Evolutionary conservation across 1,284 basidiomycete genomes (phyloP).

Genomic region (Cryptococcus sp.): DNA sequence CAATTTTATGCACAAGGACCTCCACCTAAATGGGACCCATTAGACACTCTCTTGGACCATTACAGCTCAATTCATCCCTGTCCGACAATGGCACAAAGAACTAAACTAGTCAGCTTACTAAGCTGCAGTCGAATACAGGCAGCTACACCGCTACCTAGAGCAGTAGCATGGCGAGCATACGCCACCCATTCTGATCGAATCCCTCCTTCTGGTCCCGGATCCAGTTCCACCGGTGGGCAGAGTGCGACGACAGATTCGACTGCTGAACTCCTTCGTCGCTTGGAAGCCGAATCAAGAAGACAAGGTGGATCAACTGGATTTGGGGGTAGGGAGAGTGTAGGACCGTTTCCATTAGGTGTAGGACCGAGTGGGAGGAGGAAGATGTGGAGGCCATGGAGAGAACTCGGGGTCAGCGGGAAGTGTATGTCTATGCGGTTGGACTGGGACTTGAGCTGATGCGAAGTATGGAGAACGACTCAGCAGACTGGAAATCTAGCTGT

Average conservation of each 20-base stretch:
- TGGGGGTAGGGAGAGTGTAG: slow-evolving; percentile 51
- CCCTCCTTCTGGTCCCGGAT: neutral
- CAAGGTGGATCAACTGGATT: slow-evolving; percentile 7
- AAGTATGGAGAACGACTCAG: slow-evolving; percentile 73
- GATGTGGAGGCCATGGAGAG: slow-evolving; percentile 61
- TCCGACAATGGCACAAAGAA: neutral
- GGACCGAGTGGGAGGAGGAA: slow-evolving; percentile 54
- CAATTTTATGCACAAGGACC: neutral
- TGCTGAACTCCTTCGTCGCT: slow-evolving; percentile 8
- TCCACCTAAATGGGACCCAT: no score
- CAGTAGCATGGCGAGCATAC: slow-evolving; percentile 1
- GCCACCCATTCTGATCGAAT: slow-evolving; percentile 8
- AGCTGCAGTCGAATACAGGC: no score
- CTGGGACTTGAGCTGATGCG: slow-evolving; percentile 3
- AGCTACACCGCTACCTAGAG: neutral
- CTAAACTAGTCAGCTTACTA: no score
- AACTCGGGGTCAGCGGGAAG: slow-evolving; percentile 76
- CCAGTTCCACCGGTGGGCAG: neutral
- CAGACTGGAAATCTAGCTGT: slow-evolving; percentile 76
- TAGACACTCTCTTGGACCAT: no score
- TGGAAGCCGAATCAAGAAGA: slow-evolving; percentile 4
- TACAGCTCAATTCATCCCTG: neutral
- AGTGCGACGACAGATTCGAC: neutral
- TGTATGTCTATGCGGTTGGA: slow-evolving; percentile 52
- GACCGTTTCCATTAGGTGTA: slow-evolving; percentile 76